These are phyloP conservation scores for Urostyla sp. DNA, from an alignment of 73 alveolate genomes.

Conservation along the genomic window DNA sequence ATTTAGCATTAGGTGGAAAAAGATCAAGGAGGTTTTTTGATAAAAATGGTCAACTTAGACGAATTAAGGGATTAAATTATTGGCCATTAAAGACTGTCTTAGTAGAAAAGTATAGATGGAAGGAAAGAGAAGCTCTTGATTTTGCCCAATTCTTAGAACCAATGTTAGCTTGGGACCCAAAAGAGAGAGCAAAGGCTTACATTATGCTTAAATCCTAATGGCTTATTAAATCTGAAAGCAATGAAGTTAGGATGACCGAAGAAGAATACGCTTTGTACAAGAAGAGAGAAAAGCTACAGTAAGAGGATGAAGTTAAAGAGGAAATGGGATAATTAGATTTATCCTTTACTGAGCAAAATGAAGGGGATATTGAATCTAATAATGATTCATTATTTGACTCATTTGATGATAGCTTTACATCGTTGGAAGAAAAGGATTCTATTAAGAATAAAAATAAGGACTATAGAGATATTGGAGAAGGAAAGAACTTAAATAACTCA, in stretches of 20 bases:
- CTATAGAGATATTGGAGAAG: slow-evolving; percentile 62
- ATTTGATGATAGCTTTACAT: slow-evolving; percentile 17
- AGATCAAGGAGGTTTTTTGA: slow-evolving; percentile 85
- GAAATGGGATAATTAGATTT: slow-evolving; percentile 46
- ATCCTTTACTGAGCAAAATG: slow-evolving; percentile 24
- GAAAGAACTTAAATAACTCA: slow-evolving; percentile 65
- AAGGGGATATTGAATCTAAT: slow-evolving; percentile 45
- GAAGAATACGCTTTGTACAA: slow-evolving; percentile 10
- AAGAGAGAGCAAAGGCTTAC: slow-evolving; percentile 80
- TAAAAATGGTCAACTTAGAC: slow-evolving; percentile 82
- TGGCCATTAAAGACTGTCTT: slow-evolving; percentile 86
- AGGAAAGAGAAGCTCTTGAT: slow-evolving; percentile 80
- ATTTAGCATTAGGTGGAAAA: slow-evolving; percentile 84
- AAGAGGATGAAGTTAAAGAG: slow-evolving; percentile 13
- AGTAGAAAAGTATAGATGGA: slow-evolving; percentile 72
- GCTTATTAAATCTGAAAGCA: slow-evolving; percentile 74
- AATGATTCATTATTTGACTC: slow-evolving; percentile 28
- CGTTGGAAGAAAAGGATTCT: slow-evolving; percentile 13
- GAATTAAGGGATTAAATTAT: slow-evolving; percentile 82
- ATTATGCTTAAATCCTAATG: slow-evolving; percentile 79
- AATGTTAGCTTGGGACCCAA: slow-evolving; percentile 82
- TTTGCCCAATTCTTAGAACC: slow-evolving; percentile 77
- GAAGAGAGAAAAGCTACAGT: neutral
- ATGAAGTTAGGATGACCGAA: slow-evolving; percentile 73
- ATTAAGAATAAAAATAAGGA: slow-evolving; percentile 5